A percentile compares a stretch with the other conserved stretches of the same genome.
Evolutionary conservation across 2,329 filamentous ascomycete species (phyloP).

Genomic region (Curvularia spicifera): DNA sequence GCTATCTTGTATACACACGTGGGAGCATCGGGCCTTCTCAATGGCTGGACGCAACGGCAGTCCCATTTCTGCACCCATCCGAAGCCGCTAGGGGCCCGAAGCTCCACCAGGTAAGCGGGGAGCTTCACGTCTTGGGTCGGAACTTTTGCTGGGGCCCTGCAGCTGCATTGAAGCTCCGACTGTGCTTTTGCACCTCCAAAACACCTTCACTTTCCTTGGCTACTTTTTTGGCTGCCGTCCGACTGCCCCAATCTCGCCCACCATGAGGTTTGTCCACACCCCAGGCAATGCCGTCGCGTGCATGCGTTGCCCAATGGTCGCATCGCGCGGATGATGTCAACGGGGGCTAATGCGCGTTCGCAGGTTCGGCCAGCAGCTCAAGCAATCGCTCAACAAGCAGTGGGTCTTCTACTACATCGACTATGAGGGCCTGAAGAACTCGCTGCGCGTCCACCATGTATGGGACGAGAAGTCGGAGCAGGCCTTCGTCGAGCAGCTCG

Average conservation of each 20-base stretch:
- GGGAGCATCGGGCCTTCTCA: conserved; percentile 21
- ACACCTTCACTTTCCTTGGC: conserved; percentile 12
- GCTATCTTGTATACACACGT: conserved; percentile 25
- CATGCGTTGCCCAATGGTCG: conserved; percentile 22
- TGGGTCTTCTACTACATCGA: conserved; percentile 99
- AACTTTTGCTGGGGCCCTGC: conserved; percentile 14
- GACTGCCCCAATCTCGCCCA: conserved; percentile 20
- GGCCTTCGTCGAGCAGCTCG: conserved; percentile 83
- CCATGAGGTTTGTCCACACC: conserved; percentile 33
- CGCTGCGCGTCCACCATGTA: conserved; percentile 76
- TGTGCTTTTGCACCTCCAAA: conserved; percentile 15
- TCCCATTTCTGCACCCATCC: conserved; percentile 18
- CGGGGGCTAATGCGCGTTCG: conserved; percentile 34
- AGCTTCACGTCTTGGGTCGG: conserved; percentile 16
- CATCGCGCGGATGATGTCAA: conserved; percentile 28
- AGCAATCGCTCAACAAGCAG: conserved; percentile 93
- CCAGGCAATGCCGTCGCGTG: conserved; percentile 12
- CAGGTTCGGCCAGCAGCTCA: conserved; percentile 94
- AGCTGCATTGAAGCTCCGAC: conserved; percentile 15
- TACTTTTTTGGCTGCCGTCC: not conserved
- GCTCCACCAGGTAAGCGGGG: conserved; percentile 24
- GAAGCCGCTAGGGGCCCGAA: conserved; percentile 12
- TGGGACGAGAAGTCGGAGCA: conserved; percentile 95
- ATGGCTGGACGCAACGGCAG: conserved; percentile 25
- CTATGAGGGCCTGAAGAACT: conserved; percentile 90